phyloP scores from a whole-genome alignment of 148 eudicot genomes.

The Vaccinium macrocarpon region DNA sequence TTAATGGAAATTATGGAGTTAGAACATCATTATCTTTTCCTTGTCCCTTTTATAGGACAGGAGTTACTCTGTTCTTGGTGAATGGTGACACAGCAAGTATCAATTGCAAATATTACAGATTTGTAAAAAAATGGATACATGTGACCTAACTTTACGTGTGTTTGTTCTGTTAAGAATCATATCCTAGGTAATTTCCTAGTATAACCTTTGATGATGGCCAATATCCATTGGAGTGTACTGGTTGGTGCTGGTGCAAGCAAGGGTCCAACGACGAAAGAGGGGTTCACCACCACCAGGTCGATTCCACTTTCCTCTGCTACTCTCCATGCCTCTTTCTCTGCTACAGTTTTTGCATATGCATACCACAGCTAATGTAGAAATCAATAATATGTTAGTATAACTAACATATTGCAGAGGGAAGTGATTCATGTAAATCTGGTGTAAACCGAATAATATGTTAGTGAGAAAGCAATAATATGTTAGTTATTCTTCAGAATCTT shows the following conservation, averaged over 20 bases:
- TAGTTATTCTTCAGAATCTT: neutral
- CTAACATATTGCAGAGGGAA: neutral
- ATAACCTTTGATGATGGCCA: constrained; percentile 66
- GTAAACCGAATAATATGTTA: neutral
- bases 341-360: constrained; percentile 83
- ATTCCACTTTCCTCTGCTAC: constrained; percentile 66
- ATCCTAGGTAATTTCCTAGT: neutral
- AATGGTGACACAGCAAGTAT: neutral
- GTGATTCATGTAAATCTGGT: constrained; percentile 1
- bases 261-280: constrained; percentile 83
- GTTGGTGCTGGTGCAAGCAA: constrained; percentile 84
- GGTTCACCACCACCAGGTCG: constrained; percentile 84
- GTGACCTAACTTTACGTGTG: neutral
- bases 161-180: neutral
- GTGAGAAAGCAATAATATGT: no score
- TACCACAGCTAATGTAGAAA: constrained; percentile 70
- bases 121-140: neutral
- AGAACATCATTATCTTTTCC: neutral
- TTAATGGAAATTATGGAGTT: neutral
- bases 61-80: neutral
- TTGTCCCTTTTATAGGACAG: neutral
- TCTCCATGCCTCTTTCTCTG: constrained; percentile 85
- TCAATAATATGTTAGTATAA: neutral
- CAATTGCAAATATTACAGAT: neutral
- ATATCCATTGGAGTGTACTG: constrained; percentile 65